These are phyloP conservation scores for Whalleya microplaca DNA, from an alignment of 2,329 filamentous ascomycete species.

Conservation along the genomic window DNA sequence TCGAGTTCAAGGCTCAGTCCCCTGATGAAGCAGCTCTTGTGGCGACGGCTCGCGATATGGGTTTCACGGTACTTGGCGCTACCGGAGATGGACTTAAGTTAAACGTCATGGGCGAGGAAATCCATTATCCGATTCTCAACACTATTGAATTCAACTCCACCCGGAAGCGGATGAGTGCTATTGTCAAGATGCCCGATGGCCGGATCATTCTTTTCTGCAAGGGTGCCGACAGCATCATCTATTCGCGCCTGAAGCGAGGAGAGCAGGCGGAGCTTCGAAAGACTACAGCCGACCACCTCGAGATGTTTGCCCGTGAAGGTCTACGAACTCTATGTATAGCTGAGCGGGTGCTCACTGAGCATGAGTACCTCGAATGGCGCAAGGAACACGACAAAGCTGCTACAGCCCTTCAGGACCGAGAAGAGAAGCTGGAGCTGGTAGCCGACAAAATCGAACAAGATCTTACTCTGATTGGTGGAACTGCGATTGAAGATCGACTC, in stretches of 20 bases:
- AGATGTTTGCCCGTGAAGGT: conserved; percentile 96
- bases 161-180: conserved; percentile 96
- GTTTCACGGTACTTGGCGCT: conserved; percentile 87
- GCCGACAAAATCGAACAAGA: conserved; percentile 91
- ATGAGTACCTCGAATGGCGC: conserved; percentile 85
- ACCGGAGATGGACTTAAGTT: conserved; percentile 80
- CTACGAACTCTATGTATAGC: conserved; percentile 94
- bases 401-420: conserved; percentile 79
- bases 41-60: conserved; percentile 90
- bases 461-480: conserved; percentile 85
- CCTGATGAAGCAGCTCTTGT: conserved; percentile 96
- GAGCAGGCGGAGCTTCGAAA: conserved; percentile 84
- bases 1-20: conserved; percentile 96
- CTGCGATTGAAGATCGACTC: conserved; percentile 94
- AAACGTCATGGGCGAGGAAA: conserved; percentile 85
- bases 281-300: conserved; percentile 88
- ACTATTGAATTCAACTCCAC: conserved; percentile 97
- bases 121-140: conserved; percentile 85
- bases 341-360: conserved; percentile 75
- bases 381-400: conserved; percentile 86
- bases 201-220: conserved; percentile 94
- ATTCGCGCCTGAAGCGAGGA: conserved; percentile 82
- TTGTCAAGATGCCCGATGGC: conserved; percentile 91
- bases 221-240: conserved; percentile 96
- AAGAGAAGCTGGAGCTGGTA: conserved; percentile 89